Percentiles rank a stretch among this genome's conserved stretches.
phyloP scores from a whole-genome alignment of 495 filamentous ascomycete species.

The Penicillium pulvis region DNA sequence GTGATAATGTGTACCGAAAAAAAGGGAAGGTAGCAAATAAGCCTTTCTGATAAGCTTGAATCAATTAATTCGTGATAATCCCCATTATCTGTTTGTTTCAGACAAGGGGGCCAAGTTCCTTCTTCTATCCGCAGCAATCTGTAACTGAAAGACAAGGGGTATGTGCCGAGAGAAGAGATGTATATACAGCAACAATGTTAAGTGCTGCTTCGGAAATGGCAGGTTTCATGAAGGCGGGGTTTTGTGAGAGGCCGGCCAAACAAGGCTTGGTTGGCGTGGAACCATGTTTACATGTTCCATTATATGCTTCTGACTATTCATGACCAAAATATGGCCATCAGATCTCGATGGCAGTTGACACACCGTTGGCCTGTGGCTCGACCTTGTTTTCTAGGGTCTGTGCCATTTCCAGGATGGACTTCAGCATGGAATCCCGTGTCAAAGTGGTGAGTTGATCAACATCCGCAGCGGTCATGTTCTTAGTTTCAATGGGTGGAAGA shows the following conservation, averaged over 20 bases:
- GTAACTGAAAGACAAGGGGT: slow-evolving; percentile 3
- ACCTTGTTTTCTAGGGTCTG: slow-evolving; percentile 25
- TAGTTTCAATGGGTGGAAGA: slow-evolving; percentile 83
- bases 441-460: slow-evolving; percentile 75
- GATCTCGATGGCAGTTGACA: slow-evolving; percentile 44
- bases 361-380: slow-evolving; percentile 29
- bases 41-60: neutral
- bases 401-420: slow-evolving; percentile 67
- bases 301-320: neutral
- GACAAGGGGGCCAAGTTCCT: neutral
- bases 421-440: slow-evolving; percentile 78
- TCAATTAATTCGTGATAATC: neutral
- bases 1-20: neutral
- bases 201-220: neutral
- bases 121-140: slow-evolving; percentile 14
- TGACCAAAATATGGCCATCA: slow-evolving; percentile 18
- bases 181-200: slow-evolving; percentile 8
- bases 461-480: slow-evolving; percentile 72
- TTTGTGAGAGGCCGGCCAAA: neutral
- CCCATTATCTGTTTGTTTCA: neutral
- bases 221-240: neutral
- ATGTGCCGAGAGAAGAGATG: slow-evolving; percentile 14
- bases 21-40: neutral
- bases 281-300: neutral
- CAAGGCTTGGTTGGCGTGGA: neutral